Base-by-base conservation (phyloP, 2,329 filamentous ascomycete species). In the Rhynchosporium agropyri region DNA sequence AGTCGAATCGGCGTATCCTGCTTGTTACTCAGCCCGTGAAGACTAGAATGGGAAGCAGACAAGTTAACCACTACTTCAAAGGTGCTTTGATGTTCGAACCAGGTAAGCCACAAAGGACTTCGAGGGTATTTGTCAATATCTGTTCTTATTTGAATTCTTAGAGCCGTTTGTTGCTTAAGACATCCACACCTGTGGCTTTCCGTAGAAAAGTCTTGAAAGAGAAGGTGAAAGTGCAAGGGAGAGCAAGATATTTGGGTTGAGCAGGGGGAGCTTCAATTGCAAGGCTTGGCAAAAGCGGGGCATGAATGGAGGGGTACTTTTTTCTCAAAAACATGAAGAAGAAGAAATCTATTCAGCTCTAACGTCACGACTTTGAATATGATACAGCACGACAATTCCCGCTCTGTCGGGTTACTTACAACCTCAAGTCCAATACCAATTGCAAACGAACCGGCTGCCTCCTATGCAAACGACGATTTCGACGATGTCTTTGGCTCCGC, bases 401-500 rank as follows among this genome's bases (percentile, higher is more conserved):
- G 65, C 33, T 66, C 64, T 3, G 57, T 60, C 20, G 20, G 46
- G 10, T 12, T 36, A 6, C 20, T 42, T 3, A 10, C 28, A 38
- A 20, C 33, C 33, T 36, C 33, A 36, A 36, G 9, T 33, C 1
- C 15, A 12, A 1, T 29, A 10, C 26, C 4, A 10, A 59, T 46
- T 15, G 29, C 46, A 36, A 40, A 62, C n/a, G 33, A 53, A 5
- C 26, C 42, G n/a, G 51, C 36, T 7, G 13, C 10, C 3, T 43
- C 58, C 20, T 60, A 65, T n/a, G 31, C 54, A 3, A 72, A 73
- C 33, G 69, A 73, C 55, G 67, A 70, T 43, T 65, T 74, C 12
- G 71, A 74, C 50, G 73, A 75, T 62, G 68, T 75, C 10, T 75
- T 74, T 58, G 73, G 73, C 48, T 75, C 73, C 6, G 71, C 63